Percentiles rank a stretch among this genome's conserved stretches.
phyloP scores from a whole-genome alignment of 495 filamentous ascomycete genomes.

The Bathelium albidoporum region DNA sequence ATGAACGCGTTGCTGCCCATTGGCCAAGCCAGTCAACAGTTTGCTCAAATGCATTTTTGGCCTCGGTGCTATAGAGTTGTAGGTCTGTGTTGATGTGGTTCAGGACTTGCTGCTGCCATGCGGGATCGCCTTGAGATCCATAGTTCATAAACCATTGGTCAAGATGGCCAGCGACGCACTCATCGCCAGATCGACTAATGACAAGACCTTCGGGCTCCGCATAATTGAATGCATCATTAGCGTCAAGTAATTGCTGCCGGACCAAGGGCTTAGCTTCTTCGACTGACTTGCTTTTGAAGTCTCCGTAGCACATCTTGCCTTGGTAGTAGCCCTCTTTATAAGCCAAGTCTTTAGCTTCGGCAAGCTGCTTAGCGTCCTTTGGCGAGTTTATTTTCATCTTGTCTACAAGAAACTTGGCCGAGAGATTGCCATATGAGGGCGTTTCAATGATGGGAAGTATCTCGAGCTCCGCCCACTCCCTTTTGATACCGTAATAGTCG shows the following conservation, averaged over 20 bases:
- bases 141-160: constrained; percentile 98
- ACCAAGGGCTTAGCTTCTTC: constrained; percentile 81
- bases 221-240: constrained; percentile 77
- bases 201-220: constrained; percentile 87
- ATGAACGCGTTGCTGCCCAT: constrained; percentile 89
- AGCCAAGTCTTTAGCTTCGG: constrained; percentile 88
- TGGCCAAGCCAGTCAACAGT: constrained; percentile 85
- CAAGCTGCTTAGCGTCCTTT: constrained; percentile 81
- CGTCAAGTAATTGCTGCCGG: constrained; percentile 63
- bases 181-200: constrained; percentile 73
- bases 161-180: constrained; percentile 83
- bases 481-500: constrained; percentile 94
- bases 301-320: constrained; percentile 79
- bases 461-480: constrained; percentile 89
- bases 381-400: constrained; percentile 93
- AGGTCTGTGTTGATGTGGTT: constrained; percentile 62
- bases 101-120: constrained; percentile 66
- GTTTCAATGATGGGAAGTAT: constrained; percentile 84
- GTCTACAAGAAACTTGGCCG: constrained; percentile 74
- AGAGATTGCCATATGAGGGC: constrained; percentile 75
- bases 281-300: constrained; percentile 80
- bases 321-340: constrained; percentile 99
- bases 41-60: constrained; percentile 72
- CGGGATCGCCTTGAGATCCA: constrained; percentile 46
- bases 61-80: constrained; percentile 69